These are phyloP conservation scores for Colletotrichum caudatum DNA, from an alignment of 2,329 filamentous ascomycete genomes.

Conservation along the genomic window DNA sequence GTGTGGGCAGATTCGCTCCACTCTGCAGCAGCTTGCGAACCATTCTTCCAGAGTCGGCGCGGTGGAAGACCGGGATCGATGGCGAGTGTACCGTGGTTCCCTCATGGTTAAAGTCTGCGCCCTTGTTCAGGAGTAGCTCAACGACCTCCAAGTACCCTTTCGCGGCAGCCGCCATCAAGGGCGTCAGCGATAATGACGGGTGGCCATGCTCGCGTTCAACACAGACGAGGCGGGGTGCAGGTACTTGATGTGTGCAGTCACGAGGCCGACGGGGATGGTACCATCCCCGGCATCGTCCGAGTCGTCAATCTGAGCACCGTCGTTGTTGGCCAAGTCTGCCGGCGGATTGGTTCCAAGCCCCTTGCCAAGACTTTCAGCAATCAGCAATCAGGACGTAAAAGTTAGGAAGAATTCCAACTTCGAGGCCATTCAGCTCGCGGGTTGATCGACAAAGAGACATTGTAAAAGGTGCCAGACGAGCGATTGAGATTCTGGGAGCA, in stretches of 20 bases:
- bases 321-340: neutral
- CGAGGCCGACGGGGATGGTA: neutral
- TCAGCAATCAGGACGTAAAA: neutral
- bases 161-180: constrained; percentile 12
- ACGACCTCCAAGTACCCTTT: constrained; percentile 8
- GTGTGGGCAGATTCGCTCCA: constrained; percentile 11
- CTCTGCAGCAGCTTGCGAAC: constrained; percentile 4
- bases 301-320: neutral
- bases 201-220: constrained; percentile 23
- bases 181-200: constrained; percentile 7
- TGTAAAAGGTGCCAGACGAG: too few species aligned
- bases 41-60: constrained; percentile 19
- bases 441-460: neutral
- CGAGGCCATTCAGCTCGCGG: neutral
- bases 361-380: constrained; percentile 7
- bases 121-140: neutral
- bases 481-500: neutral
- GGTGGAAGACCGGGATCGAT: constrained; percentile 14
- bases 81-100: neutral
- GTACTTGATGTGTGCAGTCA: neutral
- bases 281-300: neutral
- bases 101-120: constrained; percentile 14
- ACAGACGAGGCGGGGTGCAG: constrained; percentile 4
- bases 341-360: neutral
- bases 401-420: constrained; percentile 2